Percentiles rank a stretch among this genome's conserved stretches.
Evolutionary conservation across 176 grass and related monocot genomes (phyloP).

Genomic region (Saccharum officinarum): DNA sequence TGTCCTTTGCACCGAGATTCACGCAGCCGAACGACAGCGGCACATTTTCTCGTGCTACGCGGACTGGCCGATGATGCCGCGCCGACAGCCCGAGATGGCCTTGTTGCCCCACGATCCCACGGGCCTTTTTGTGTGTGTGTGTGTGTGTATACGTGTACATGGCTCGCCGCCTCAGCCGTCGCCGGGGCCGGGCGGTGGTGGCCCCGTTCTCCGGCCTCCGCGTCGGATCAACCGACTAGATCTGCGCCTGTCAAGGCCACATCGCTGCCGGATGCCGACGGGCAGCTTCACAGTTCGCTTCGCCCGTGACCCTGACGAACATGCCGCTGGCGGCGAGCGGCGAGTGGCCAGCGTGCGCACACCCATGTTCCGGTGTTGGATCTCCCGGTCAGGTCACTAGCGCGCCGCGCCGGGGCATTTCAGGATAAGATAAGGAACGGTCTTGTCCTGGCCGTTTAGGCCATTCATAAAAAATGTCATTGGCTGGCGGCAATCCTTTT

Average conservation of each 20-base stretch:
- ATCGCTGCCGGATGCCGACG: constrained; percentile 32
- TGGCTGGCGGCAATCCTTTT: background rate
- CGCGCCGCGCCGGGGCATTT: background rate
- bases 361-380: constrained; percentile 48
- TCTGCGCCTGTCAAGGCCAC: background rate
- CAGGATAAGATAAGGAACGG: background rate
- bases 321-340: background rate
- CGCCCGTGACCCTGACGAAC: constrained; percentile 23
- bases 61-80: background rate
- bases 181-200: background rate
- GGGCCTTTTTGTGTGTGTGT: background rate
- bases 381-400: constrained; percentile 29
- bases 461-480: no score
- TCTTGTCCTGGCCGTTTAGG: constrained; percentile 24
- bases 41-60: constrained; percentile 4
- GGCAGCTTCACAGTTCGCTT: background rate
- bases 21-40: background rate
- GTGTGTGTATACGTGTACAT: background rate
- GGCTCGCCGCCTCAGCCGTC: background rate
- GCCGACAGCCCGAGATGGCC: constrained; percentile 32
- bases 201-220: constrained; percentile 32
- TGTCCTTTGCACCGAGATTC: constrained; percentile 17
- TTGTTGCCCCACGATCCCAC: background rate
- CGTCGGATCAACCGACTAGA: background rate
- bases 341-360: background rate